Conservation (phyloP, 2,329 filamentous ascomycete species). For the Epichloe gansuensis region DNA sequence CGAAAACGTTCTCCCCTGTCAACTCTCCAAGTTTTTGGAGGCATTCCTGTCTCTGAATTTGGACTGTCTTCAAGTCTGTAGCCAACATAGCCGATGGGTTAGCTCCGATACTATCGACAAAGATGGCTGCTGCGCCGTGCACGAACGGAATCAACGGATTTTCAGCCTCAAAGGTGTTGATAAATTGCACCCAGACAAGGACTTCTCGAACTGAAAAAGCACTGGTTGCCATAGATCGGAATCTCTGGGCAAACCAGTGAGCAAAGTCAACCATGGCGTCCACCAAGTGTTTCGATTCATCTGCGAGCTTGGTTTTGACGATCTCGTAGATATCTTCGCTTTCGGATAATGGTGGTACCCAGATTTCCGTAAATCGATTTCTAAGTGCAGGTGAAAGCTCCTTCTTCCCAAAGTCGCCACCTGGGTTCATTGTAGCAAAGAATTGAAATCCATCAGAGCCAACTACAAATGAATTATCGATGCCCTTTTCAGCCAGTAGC, state of each 20-base stretch:
- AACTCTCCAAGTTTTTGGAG: constrained; percentile 59
- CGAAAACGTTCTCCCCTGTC: constrained; percentile 47
- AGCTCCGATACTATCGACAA: constrained; percentile 87
- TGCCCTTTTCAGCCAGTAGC: constrained; percentile 85
- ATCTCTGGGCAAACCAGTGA: constrained; percentile 80
- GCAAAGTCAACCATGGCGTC: constrained; percentile 72
- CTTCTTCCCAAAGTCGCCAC: constrained; percentile 95
- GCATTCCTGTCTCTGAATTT: constrained; percentile 60
- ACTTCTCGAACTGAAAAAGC: constrained; percentile 86
- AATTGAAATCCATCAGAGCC: constrained; percentile 81
- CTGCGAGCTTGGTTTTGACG: constrained; percentile 59
- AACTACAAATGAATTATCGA: constrained; percentile 66
- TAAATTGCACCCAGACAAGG: constrained; percentile 84
- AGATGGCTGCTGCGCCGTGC: constrained; percentile 90
- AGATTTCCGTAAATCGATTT: constrained; percentile 97
- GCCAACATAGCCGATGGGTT: constrained; percentile 84
- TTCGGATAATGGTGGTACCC: constrained; percentile 83
- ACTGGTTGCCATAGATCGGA: constrained; percentile 61
- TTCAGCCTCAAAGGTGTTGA: constrained; percentile 52
- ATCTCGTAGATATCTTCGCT: constrained; percentile 81
- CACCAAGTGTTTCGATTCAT: constrained; percentile 44
- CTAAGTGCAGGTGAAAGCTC: constrained; percentile 89
- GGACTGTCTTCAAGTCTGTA: constrained; percentile 55
- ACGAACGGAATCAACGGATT: constrained; percentile 41
- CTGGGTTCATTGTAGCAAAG: constrained; percentile 97